Base-by-base conservation (phyloP, 805 yeast genomes). In the Ogataea zsoltii region DNA sequence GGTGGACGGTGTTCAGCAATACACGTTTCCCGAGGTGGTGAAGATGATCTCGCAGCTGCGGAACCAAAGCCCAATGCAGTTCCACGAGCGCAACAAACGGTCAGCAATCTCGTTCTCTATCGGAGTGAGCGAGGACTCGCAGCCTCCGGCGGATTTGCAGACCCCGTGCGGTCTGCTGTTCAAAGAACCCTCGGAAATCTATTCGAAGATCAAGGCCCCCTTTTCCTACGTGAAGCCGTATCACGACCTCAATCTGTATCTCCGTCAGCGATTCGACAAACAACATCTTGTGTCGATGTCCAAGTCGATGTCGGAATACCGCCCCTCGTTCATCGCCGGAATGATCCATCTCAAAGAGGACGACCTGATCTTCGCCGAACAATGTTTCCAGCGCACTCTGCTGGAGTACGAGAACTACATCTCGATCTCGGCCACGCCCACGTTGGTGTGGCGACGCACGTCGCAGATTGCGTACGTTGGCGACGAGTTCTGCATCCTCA, bases 381-480 rank as follows among this genome's bases (percentile, higher is more conserved):
- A 92, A 68, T 88, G 96, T 56, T 92, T 91, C 68, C 98, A 92
- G 65, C 71, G 99, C 36, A 90, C 98, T 0, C 69, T 92, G 30
- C 69, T 92, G 35, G 96, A 95, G 49, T 92, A 90, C 63, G 91
- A 89, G 49, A 86, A 84, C 63, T 87, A 88, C 62, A 85, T 94
- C 32, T 75, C 82, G 17, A 81, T 86, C 16, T 81, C 89, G 28
- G 97, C 97, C 0, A 92, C 97, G 0, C 98, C 98, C 2, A 90
- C 97, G 0, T 78, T 92, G 17, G 92, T 90, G 3, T 92, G 98
- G 98, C 73, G 99, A 54, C 75, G 98, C 42, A 90, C 97, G 1
- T 96, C 97, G 7, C 96, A 92, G 63, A 86, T 92, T 11, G 94
- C 96, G 0, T 92, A 91, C 49, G 96, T 91, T 2, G 96, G 96